phyloP scores from a whole-genome alignment of 148 eudicot species.

The Nepenthes gracilis region DNA sequence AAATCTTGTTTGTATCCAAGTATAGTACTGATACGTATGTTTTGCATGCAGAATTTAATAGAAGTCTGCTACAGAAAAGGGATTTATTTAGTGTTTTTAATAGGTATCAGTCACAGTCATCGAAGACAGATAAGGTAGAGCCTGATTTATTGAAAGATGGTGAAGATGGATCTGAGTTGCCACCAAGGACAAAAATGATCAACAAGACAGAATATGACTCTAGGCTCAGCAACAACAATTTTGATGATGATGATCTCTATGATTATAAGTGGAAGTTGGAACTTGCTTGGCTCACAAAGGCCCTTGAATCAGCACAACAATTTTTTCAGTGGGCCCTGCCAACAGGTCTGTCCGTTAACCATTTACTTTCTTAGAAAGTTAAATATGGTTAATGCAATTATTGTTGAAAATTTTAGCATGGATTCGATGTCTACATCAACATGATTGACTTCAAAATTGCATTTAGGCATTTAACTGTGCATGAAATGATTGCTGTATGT shows the following conservation, averaged over 20 bases:
- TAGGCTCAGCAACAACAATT: constrained; percentile 26
- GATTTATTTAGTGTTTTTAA: constrained; percentile 28
- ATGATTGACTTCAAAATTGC: too few species aligned
- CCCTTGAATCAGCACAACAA: constrained; percentile 83
- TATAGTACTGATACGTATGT: not conserved
- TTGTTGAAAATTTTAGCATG: not conserved
- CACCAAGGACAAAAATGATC: constrained; percentile 19
- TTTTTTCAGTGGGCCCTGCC: constrained; percentile 65
- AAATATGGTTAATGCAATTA: not conserved
- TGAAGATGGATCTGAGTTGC: constrained; percentile 16
- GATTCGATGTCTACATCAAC: too few species aligned
- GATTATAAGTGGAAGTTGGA: constrained; percentile 53
- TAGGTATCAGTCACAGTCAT: constrained; percentile 37
- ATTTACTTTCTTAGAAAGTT: not conserved
- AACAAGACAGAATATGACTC: constrained; percentile 14
- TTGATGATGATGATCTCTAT: constrained; percentile 48
- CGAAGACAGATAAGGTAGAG: constrained; percentile 22
- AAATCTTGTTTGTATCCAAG: too few species aligned
- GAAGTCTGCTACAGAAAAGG: constrained; percentile 21
- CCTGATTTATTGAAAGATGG: constrained; percentile 11
- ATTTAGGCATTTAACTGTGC: too few species aligned
- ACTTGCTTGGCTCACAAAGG: constrained; percentile 74
- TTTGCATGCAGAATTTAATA: constrained; percentile 23
- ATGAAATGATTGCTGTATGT: too few species aligned
- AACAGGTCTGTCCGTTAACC: constrained; percentile 35